Evolutionary conservation across 2,329 filamentous ascomycete species (phyloP), one percentile per base, ranked within the genome.

Genomic region (Curvularia sp.): DNA sequence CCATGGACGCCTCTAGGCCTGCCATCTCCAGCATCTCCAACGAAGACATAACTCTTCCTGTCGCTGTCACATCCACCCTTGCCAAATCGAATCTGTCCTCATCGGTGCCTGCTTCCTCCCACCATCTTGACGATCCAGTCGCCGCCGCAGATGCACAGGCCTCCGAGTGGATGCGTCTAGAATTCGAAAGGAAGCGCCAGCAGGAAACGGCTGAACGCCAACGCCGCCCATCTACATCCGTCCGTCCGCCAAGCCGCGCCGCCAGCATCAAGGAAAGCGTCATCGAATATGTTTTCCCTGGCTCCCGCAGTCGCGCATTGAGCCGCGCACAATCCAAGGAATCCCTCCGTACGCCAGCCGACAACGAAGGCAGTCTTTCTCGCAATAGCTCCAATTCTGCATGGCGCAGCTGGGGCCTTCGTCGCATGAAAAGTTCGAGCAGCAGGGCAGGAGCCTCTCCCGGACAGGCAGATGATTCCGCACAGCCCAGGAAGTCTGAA

Each of bases 111-210:
- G 15, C 70, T 54, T 68, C 76, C 3, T 76, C 72, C 10, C 71
- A 71, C 33, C 75, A 79, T 35, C 64, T 74, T 12, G 62, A 74
- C 1, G 68, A 60, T 38, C 69, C 73, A n/a, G 67, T 71, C 2
- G 73, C 75, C n/a, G 71, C 75, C 43, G 72, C 77, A 22, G 78
- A 80, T 50, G 70, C 75, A 9, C 68, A 75, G 13, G 75, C 79
- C 39, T 70, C 75, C 3, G 79, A 80, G 39, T 80, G 79, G 79
- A 80, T 81, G 78, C 76, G 75, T 15, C 66, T 71, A 35, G 78
- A 81, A 60, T 64, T 78, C 31, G 79, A 80, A 51, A 81, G 79
- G 55, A 81, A 76, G 65, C 71, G 65, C 26, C 65, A 68, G 20
- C 63, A 70, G 15, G 56, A 66, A 7, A 56, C 60, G 10, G 61